Evolutionary conservation across 2,329 filamentous ascomycete species (phyloP).

Genomic region (Pseudovirgaria hyperparasitica): DNA sequence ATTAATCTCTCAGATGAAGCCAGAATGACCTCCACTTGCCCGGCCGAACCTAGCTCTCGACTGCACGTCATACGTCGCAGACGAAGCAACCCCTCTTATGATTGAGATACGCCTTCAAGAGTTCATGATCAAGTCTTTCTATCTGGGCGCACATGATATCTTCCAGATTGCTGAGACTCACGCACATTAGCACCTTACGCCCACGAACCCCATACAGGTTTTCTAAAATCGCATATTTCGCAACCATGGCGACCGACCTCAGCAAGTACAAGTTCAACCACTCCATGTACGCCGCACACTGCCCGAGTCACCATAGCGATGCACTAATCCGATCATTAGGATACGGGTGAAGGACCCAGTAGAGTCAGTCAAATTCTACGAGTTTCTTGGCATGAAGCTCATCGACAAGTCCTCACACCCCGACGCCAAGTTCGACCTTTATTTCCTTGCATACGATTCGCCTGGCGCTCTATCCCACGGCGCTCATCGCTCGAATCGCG

Average conservation of each 20-base stretch:
- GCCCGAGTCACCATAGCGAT: too few relatives aligned
- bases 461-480: conserved; percentile 61
- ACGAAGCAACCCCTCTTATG: too few relatives aligned
- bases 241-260: conserved; percentile 44
- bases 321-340: conserved; percentile 38
- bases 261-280: conserved; percentile 54
- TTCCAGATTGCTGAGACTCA: conserved; percentile 5
- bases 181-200: conserved; percentile 2
- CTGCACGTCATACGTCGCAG: too few relatives aligned
- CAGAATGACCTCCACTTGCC: too few relatives aligned
- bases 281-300: conserved; percentile 29
- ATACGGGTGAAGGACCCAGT: conserved; percentile 91
- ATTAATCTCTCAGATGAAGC: too few relatives aligned
- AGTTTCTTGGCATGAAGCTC: conserved; percentile 77
- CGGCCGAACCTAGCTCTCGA: too few relatives aligned
- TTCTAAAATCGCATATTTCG: conserved; percentile 19
- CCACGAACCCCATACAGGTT: conserved; percentile 7
- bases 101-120: too few relatives aligned
- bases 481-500: conserved; percentile 66
- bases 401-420: conserved; percentile 72
- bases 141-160: too few relatives aligned
- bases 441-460: conserved; percentile 84
- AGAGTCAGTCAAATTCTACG: conserved; percentile 75
- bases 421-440: conserved; percentile 85
- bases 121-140: too few relatives aligned